Base-by-base conservation (phyloP, 129 eudicot genomes). In the Cynara cardunculus region DNA sequence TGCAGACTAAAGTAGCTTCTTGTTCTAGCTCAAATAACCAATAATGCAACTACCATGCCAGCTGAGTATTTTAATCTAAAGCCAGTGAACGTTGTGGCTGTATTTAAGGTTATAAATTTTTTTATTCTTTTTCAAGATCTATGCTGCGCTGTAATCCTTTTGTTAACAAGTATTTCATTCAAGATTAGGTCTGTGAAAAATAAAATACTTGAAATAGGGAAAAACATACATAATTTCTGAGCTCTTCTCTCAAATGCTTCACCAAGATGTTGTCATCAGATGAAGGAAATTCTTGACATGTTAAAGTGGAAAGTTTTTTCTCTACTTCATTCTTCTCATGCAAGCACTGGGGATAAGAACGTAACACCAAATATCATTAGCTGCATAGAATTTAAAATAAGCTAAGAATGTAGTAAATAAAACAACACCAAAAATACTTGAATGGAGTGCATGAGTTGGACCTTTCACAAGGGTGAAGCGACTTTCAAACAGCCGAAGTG, bases 231-330 rank as follows among this genome's bases (percentile, higher is more conserved):
- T 89, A 89, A 75, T 71, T 84, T 86, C 88, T 83, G 53, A 96
- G 97, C 88, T 96, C 99, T 75, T 92, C 98, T 56, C 87, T 93
- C 91, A 96, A 85, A 81, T 96, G 94, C 86, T 93, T 96, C 86
- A 96, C 95, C 91, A 96, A 88, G 28, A 89, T 79, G 84, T 44
- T 78, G 87, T 81, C 84, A 67, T 91, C 93, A 64, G 92, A 86
- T 28, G 94, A 81, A 66, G 93, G 66, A 84, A 74, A 18, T 72
- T 84, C 97, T 78, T 88, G 95, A 86, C 87, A 84, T 82, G 85
- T 79, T 25, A 80, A 81, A 80, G 83, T 81, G 66, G 91, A 62
- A 72, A 88, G 82, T 73, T 84, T 86, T 56, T 87, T 90, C 80
- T 96, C 90, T 41, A 83, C 75, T 67, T 96, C 97, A 77, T 66